A percentile compares a stretch with the other conserved stretches of the same genome.
Evolutionary conservation across 441 rosid species (phyloP).

Genomic region (Adansonia grandidieri): DNA sequence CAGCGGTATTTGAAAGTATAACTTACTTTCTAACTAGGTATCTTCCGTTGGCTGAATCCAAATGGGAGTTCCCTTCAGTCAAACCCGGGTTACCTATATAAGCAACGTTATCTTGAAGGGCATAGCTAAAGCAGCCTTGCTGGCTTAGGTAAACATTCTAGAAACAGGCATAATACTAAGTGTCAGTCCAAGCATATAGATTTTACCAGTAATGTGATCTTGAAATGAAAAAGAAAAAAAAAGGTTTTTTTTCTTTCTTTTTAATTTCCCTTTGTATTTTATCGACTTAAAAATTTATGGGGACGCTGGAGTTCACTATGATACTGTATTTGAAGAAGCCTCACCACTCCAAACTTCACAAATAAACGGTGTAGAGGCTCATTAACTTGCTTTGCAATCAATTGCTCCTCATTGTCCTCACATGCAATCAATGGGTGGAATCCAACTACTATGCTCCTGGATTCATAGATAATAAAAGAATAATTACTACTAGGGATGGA

Average conservation of each 20-base stretch:
- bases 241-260: neutral
- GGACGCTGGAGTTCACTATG: neutral
- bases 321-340: constrained; percentile 17
- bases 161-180: constrained; percentile 28
- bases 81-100: constrained; percentile 51
- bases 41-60: constrained; percentile 29
- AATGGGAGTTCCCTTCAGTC: constrained; percentile 22
- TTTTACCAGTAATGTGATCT: neutral
- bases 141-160: constrained; percentile 69
- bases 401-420: constrained; percentile 35
- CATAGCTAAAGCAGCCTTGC: constrained; percentile 44
- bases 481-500: neutral
- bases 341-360: constrained; percentile 68
- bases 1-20: neutral
- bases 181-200: constrained; percentile 7
- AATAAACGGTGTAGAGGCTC: constrained; percentile 49
- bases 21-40: constrained; percentile 30
- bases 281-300: neutral
- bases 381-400: constrained; percentile 40
- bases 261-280: neutral
- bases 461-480: constrained; percentile 26
- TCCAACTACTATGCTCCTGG: constrained; percentile 71
- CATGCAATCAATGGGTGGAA: constrained; percentile 51
- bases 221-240: neutral
- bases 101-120: constrained; percentile 40